phyloP scores from a whole-genome alignment of 2,329 filamentous ascomycete genomes.

The Colletotrichum higginsianum region DNA sequence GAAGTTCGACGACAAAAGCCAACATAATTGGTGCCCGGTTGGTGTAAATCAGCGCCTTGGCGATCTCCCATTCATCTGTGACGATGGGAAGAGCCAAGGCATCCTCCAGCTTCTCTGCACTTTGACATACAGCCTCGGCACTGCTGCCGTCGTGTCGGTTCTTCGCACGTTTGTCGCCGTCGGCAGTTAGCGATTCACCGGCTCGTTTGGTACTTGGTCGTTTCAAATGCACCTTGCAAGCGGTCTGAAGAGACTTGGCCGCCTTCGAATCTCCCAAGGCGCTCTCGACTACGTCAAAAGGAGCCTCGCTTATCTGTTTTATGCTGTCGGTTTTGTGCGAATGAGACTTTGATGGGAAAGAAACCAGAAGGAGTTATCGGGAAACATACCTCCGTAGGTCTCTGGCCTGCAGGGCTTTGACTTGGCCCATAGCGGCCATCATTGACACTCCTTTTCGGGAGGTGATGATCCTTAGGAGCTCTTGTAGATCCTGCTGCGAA shows the following conservation, averaged over 20 bases:
- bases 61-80: conserved; percentile 72
- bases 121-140: conserved; percentile 32
- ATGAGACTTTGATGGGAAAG: neutral
- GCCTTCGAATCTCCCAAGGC: conserved; percentile 65
- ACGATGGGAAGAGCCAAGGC: conserved; percentile 73
- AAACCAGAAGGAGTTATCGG: neutral
- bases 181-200: neutral
- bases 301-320: conserved; percentile 67
- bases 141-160: conserved; percentile 34
- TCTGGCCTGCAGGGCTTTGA: conserved; percentile 70
- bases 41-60: conserved; percentile 73
- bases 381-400: conserved; percentile 68
- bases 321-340: conserved; percentile 57
- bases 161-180: conserved; percentile 45
- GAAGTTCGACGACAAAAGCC: conserved; percentile 81
- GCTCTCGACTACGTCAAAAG: conserved; percentile 59
- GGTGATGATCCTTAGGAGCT: conserved; percentile 72
- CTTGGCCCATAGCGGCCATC: conserved; percentile 71
- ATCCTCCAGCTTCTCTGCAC: conserved; percentile 71
- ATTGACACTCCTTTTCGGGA: conserved; percentile 69
- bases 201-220: conserved; percentile 7
- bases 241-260: conserved; percentile 66
- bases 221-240: conserved; percentile 69
- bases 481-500: conserved; percentile 72
- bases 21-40: conserved; percentile 88